phyloP scores from a whole-genome alignment of 2,329 filamentous ascomycete genomes.

The Aureobasidium musti region DNA sequence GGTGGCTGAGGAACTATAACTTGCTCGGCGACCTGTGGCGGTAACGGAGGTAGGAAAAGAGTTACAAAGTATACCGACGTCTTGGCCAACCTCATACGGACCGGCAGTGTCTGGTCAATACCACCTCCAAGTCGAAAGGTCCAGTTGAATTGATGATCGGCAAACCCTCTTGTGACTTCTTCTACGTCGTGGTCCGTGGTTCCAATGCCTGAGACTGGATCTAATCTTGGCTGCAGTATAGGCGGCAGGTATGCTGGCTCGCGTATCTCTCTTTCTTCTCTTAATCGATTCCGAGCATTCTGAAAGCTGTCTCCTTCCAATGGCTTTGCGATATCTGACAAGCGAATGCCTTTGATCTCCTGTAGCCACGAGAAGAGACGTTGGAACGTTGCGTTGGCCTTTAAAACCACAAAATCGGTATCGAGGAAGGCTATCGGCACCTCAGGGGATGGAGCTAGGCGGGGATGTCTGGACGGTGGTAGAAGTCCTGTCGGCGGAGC shows the following conservation, averaged over 20 bases:
- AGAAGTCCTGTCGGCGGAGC: neutral
- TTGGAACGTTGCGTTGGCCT: conserved; percentile 50
- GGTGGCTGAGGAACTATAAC: conserved; percentile 9
- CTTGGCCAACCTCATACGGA: conserved; percentile 45
- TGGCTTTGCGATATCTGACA: conserved; percentile 49
- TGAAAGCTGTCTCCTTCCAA: conserved; percentile 48
- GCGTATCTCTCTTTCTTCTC: conserved; percentile 50
- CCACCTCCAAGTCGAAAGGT: conserved; percentile 44
- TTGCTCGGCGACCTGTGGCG: conserved; percentile 33
- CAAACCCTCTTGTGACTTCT: conserved; percentile 48
- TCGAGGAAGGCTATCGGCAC: conserved; percentile 49
- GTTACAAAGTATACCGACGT: conserved; percentile 51
- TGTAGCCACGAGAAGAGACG: conserved; percentile 44
- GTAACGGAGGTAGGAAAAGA: conserved; percentile 43
- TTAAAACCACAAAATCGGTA: conserved; percentile 51
- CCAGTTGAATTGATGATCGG: conserved; percentile 46
- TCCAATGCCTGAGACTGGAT: conserved; percentile 46
- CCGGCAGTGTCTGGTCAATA: conserved; percentile 42
- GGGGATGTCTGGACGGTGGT: neutral
- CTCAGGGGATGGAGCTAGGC: conserved; percentile 16
- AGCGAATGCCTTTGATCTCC: conserved; percentile 44
- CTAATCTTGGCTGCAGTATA: conserved; percentile 49
- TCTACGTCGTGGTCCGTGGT: conserved; percentile 49
- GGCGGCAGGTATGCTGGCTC: conserved; percentile 55
- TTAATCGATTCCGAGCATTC: conserved; percentile 48